phyloP scores from a whole-genome alignment of 345 rosid species.

The Citrus mangshanensis region DNA sequence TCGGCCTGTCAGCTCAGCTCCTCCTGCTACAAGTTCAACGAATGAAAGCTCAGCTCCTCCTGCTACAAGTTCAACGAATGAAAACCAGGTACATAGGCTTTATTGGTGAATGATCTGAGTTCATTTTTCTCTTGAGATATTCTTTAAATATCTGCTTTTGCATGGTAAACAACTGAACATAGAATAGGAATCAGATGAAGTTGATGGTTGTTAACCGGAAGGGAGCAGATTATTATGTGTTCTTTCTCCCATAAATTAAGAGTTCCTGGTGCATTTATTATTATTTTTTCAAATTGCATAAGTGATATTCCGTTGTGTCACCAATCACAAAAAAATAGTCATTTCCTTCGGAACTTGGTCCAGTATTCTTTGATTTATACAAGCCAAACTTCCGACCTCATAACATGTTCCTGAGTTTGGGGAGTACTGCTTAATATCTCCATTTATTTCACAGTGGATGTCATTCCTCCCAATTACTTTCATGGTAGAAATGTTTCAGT shows the following conservation, averaged over 20 bases:
- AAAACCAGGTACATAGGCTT: slow-evolving; percentile 49
- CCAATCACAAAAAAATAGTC: background rate
- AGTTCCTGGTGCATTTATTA: background rate
- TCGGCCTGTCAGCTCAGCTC: slow-evolving; percentile 39
- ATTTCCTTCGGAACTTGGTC: background rate
- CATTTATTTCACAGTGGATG: background rate
- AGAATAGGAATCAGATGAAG: background rate
- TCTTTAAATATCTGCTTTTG: background rate
- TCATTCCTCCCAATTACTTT: background rate
- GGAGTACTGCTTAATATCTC: background rate
- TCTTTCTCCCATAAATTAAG: background rate
- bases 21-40: slow-evolving; percentile 44
- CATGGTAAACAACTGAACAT: background rate
- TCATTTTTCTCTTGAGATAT: background rate
- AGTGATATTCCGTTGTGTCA: background rate
- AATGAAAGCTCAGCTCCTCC: slow-evolving; percentile 59
- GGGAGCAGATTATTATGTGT: background rate
- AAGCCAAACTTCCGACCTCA: background rate
- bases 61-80: slow-evolving; percentile 45
- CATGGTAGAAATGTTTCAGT: background rate
- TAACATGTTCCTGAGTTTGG: background rate
- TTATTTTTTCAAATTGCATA: background rate
- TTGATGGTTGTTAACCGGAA: background rate
- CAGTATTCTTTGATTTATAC: background rate
- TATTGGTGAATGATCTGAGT: background rate